Evolutionary conservation across 2,329 filamentous ascomycete genomes (phyloP).

Genomic region (Trichophyton verrucosum): DNA sequence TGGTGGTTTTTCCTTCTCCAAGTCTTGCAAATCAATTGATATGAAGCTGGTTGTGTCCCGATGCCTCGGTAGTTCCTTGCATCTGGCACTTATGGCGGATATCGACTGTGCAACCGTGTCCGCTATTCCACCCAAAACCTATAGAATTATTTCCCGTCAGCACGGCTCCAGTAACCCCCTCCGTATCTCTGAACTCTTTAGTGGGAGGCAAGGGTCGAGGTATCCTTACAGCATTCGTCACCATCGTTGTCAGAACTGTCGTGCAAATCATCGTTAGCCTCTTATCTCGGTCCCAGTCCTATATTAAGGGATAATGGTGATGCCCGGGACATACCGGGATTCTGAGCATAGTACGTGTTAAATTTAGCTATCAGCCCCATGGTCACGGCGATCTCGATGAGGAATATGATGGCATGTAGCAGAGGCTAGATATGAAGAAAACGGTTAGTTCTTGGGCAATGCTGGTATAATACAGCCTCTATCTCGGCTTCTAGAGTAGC

Average conservation of each 20-base stretch:
- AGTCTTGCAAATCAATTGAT: conserved; percentile 77
- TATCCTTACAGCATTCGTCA: conserved; percentile 72
- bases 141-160: not conserved
- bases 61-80: conserved; percentile 48
- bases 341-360: conserved; percentile 85
- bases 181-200: not conserved
- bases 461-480: not conserved
- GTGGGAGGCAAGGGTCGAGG: conserved; percentile 6
- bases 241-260: conserved; percentile 91
- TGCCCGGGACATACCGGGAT: conserved; percentile 51
- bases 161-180: not conserved
- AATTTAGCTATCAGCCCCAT: conserved; percentile 74
- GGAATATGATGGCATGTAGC: conserved; percentile 68
- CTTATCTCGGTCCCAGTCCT: not conserved
- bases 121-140: conserved; percentile 82
- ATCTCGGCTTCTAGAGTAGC: not conserved
- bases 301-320: not conserved
- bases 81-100: conserved; percentile 56
- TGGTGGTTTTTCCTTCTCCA: conserved; percentile 66
- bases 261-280: not conserved
- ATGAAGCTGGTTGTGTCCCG: conserved; percentile 52
- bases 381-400: conserved; percentile 79
- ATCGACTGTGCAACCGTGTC: conserved; percentile 93
- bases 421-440: conserved; percentile 52
- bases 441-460: conserved; percentile 5